Percentiles rank a stretch among this genome's conserved stretches.
phyloP scores from a whole-genome alignment of 257 asterid genomes.

The Thymus mandschuricus region DNA sequence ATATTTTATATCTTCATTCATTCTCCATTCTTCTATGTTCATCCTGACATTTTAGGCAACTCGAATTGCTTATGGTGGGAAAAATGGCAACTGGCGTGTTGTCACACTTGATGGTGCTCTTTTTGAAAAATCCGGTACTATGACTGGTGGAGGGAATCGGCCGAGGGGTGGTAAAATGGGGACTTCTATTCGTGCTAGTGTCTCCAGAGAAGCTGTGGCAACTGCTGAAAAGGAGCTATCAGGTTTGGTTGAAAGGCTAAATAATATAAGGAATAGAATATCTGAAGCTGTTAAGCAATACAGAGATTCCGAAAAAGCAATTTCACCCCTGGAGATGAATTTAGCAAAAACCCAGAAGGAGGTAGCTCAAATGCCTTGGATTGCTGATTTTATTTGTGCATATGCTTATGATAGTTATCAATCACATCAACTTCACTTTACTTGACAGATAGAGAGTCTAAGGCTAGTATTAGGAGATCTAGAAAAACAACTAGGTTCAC shows the following conservation, averaged over 20 bases:
- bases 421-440: background rate
- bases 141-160: constrained; percentile 93
- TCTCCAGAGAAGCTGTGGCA: constrained; percentile 75
- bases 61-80: constrained; percentile 80
- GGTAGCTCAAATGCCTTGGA: constrained; percentile 45
- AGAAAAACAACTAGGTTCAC: constrained; percentile 70
- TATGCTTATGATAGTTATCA: constrained; percentile 3
- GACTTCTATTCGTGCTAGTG: constrained; percentile 77
- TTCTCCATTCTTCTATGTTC: constrained; percentile 15
- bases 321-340: constrained; percentile 77
- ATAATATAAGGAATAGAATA: constrained; percentile 49
- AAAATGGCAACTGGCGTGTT: constrained; percentile 77
- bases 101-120: constrained; percentile 94
- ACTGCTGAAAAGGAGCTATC: constrained; percentile 83
- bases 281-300: constrained; percentile 61
- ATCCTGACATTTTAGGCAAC: constrained; percentile 64
- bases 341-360: constrained; percentile 81
- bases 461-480: constrained; percentile 66
- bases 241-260: constrained; percentile 57
- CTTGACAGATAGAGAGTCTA: constrained; percentile 69
- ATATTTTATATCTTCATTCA: background rate
- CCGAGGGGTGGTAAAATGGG: constrained; percentile 99
- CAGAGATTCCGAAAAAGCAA: constrained; percentile 65
- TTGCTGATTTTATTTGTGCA: constrained; percentile 13
- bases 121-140: constrained; percentile 93